Evolutionary conservation across 192 early-diverging fungal species (phyloP), one percentile per base, ranked within the genome.

Genomic region (Allomyces macrogynus): DNA sequence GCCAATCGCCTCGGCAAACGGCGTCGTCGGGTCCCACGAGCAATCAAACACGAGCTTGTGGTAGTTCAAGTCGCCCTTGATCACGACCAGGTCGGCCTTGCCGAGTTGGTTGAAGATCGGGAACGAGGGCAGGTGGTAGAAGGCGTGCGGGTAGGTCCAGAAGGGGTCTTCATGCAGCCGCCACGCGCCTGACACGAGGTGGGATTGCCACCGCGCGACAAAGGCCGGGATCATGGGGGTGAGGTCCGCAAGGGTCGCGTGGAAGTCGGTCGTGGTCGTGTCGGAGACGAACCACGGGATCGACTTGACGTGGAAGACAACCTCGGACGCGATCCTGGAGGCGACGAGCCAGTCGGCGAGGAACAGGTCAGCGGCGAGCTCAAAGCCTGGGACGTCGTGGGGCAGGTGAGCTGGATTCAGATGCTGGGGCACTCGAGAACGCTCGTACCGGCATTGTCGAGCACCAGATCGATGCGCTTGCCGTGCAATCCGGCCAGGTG

Each of bases 231-330:
- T 69, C 24, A 72, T 74, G 1, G 66, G 70, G 66, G 75, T 71
- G 60, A 82, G 71, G 0, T 57, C 67, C 9, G 66, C 42, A 0
- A 70, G 61, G 25, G 67, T 57, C 64, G 60, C 87, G 44, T 87
- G 75, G 61, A 98, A 87, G 67, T 98, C 95, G 3, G 68, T 65
- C 3, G 77, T 76, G 26, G 89, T 89, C n/a, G 89, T 88, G 69
- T 98, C 95, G 0, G 89, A 91, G 24, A 98, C 95, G 67, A 93
- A 98, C 95, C 95, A 98, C 24, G 93, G 93, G 63, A 91, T 83
- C 20, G 74, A 70, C 71, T 98, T 98, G 65, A 81, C 76, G 68
- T 96, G 89, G 70, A 96, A 90, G 23, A 87, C 78, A 12, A 96
- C 72, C 32, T 77, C 71, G 9, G 65, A 69, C 0, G 88, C 90